Evolutionary conservation across 495 filamentous ascomycete species (phyloP), one percentile per base, ranked within the genome.

Genomic region (Amphirosellinia nigrospora): DNA sequence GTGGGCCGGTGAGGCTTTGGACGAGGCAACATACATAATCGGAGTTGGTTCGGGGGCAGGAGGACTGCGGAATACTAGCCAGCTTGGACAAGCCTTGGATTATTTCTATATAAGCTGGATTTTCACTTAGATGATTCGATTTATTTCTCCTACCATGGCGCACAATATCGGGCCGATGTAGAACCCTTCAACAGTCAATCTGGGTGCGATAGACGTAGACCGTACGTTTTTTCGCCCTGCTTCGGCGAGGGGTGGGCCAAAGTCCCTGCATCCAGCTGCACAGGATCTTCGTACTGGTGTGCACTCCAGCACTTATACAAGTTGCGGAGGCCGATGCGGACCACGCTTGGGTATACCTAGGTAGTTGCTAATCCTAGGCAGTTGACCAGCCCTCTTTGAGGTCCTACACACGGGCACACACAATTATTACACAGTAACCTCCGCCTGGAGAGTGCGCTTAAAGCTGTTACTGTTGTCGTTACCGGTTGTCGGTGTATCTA

Each of bases 261-360:
- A 46, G 61, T 34, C 61, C 61, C 61, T 48, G 61, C 61, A 34
- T 64, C 39, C 8, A 48, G 55, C 32, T 64, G 41, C 41, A 8
- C n/a, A 11, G 36, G 32, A 41, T 21, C 28, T 0, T 34, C 16
- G 1, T 19, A 34, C 4, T 34, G 32, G 13, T 38, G 34, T 23
- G 26, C 13, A 30, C 21, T 15, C 46, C n/a, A n/a, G 26, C 21
- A 38, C 9, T 7, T 13, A 50, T 50, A 10, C 52, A 56, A 56
- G 52, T 58, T 30, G 55, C 30, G 5, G 55, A 36, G 53, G 55
- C 32, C 55, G 50, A 58, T 36, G 32, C 55, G 32, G 32, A 10
- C 53, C 32, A 34, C 21, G 36, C 30, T 30, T 58, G 6, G 6
- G n/a, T 7, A n/a, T 13, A n/a, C n/a, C n/a, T n/a, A n/a, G n/a